These are phyloP conservation scores for Fragaria vesca DNA, from an alignment of 306 rosid species.

Conservation along the genomic window DNA sequence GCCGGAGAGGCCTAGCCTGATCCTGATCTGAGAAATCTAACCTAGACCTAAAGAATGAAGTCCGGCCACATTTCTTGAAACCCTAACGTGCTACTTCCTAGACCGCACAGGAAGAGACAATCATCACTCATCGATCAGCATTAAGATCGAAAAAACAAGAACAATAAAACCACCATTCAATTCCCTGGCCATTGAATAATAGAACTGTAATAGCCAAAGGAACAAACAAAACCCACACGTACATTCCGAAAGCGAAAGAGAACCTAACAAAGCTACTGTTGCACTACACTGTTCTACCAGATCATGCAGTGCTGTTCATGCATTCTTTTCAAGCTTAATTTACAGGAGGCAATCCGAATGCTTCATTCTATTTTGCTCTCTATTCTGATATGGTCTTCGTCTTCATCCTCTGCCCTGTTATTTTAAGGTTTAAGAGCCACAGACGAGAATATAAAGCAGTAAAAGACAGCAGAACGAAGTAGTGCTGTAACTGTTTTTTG, in stretches of 20 bases:
- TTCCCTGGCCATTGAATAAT: neutral
- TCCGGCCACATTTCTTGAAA: neutral
- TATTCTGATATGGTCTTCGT: neutral
- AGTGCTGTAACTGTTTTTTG: neutral
- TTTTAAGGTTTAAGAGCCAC: neutral
- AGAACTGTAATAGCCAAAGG: neutral
- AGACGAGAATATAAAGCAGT: neutral
- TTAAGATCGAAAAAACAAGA: constrained; percentile 6
- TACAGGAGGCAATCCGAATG: neutral
- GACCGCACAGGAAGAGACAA: neutral
- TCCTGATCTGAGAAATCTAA: too few species aligned
- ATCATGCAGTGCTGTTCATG: neutral
- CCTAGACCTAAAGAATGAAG: neutral
- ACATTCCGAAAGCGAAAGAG: constrained; percentile 40
- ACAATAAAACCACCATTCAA: constrained; percentile 12
- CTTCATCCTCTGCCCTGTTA: neutral
- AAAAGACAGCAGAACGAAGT: neutral
- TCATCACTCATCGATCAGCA: neutral
- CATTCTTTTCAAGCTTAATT: neutral
- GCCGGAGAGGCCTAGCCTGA: too few species aligned
- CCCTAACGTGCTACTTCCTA: constrained; percentile 5
- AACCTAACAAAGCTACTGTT: constrained; percentile 38
- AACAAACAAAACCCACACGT: constrained; percentile 14
- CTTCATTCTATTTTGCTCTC: neutral
- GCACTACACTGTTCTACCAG: constrained; percentile 3